A percentile compares a stretch with the other conserved stretches of the same genome.
phyloP scores from a whole-genome alignment of 768 basidiomycete species.

The Russula sp. region DNA sequence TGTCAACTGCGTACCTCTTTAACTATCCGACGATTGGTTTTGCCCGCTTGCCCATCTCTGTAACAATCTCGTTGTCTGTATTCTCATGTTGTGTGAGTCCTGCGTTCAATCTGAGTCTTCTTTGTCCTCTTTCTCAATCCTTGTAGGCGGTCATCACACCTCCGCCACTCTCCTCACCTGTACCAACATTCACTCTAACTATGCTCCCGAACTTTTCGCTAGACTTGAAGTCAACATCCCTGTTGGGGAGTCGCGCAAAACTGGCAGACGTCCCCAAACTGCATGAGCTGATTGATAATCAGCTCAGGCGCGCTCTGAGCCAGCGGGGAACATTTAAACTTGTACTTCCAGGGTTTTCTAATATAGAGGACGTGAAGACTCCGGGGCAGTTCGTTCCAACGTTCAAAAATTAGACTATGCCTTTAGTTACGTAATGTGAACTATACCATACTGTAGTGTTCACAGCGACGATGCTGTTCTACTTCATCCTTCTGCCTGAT shows the following conservation, averaged over 20 bases:
- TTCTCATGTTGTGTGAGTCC: slow-evolving; percentile 63
- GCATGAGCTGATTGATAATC: slow-evolving; percentile 88
- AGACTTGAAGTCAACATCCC: slow-evolving; percentile 80
- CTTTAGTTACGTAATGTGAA: slow-evolving; percentile 6
- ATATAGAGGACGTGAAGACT: slow-evolving; percentile 32
- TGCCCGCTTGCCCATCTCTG: slow-evolving; percentile 75
- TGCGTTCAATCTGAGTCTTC: slow-evolving; percentile 2
- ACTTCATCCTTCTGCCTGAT: neutral
- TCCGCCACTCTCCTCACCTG: slow-evolving; percentile 50
- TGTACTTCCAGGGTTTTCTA: slow-evolving; percentile 60
- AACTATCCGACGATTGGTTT: slow-evolving; percentile 83
- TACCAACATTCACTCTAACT: slow-evolving; percentile 65
- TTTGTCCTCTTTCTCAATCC: slow-evolving; percentile 16
- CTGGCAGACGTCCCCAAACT: slow-evolving; percentile 96
- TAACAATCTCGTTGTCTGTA: slow-evolving; percentile 73
- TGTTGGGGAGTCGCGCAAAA: slow-evolving; percentile 96
- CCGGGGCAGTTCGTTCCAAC: slow-evolving; percentile 20
- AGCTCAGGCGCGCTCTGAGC: slow-evolving; percentile 42
- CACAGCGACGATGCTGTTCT: too few relatives aligned
- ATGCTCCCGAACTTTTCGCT: slow-evolving; percentile 86
- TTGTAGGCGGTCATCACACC: slow-evolving; percentile 60
- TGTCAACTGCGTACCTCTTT: slow-evolving; percentile 78
- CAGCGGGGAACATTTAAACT: slow-evolving; percentile 62
- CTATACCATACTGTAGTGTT: too few relatives aligned
- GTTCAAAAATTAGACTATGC: slow-evolving; percentile 9